phyloP scores from a whole-genome alignment of 1,139 yeast species.

The Suhomyces choctaworum region DNA sequence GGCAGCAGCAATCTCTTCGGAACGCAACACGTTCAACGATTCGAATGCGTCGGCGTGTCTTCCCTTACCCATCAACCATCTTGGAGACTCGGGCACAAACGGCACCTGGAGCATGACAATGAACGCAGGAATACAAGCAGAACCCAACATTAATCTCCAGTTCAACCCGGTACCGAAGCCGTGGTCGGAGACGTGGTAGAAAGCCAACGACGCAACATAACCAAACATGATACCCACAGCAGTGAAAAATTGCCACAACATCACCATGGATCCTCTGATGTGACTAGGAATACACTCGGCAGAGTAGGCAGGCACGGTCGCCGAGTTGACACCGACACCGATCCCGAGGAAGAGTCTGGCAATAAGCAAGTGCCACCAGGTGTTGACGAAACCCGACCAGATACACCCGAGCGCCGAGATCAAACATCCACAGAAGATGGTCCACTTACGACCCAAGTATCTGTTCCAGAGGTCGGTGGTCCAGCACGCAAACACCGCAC shows the following conservation, averaged over 20 bases:
- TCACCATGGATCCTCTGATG: constrained; percentile 77
- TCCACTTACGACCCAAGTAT: constrained; percentile 68
- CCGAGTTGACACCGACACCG: constrained; percentile 79
- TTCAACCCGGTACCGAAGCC: constrained; percentile 43
- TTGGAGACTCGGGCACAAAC: constrained; percentile 37
- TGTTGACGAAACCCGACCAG: constrained; percentile 74
- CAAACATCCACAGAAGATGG: constrained; percentile 66
- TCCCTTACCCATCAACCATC: constrained; percentile 33
- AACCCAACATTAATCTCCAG: constrained; percentile 83
- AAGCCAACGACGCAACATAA: constrained; percentile 68
- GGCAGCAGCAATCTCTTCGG: constrained; percentile 25
- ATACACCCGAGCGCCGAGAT: constrained; percentile 68
- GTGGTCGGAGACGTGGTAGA: constrained; percentile 32
- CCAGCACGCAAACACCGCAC: constrained; percentile 73
- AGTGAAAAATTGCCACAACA: constrained; percentile 90
- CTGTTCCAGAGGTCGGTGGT: constrained; percentile 67
- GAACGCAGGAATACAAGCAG: constrained; percentile 73
- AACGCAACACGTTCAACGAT: constrained; percentile 21
- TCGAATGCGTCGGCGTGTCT: constrained; percentile 27
- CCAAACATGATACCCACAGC: constrained; percentile 87
- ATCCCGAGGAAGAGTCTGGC: constrained; percentile 73
- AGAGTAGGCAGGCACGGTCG: constrained; percentile 79
- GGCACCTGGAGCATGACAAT: constrained; percentile 68
- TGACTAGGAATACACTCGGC: constrained; percentile 80
- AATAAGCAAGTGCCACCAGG: constrained; percentile 74